These are phyloP conservation scores for Neophaeococcomyces aloes DNA, from an alignment of 2,329 filamentous ascomycete genomes.

Conservation along the genomic window DNA sequence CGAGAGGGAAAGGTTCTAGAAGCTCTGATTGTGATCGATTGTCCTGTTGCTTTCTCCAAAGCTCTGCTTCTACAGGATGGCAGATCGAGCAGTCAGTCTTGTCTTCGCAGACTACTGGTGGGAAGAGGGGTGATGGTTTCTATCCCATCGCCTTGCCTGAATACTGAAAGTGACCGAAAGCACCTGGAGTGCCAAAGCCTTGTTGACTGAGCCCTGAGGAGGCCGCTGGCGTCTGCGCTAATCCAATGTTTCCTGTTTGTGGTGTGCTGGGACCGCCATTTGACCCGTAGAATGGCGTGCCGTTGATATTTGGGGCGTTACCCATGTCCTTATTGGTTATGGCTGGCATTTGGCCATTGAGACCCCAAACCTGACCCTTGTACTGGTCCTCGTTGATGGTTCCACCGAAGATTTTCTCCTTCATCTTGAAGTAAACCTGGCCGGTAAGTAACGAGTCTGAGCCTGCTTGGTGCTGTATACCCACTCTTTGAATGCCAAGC, in stretches of 20 bases:
- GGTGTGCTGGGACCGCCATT: constrained; percentile 57
- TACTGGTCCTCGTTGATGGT: constrained; percentile 68
- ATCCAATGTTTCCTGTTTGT: constrained; percentile 44
- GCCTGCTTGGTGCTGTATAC: constrained; percentile 81
- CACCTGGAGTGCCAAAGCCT: constrained; percentile 61
- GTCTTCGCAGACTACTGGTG: background rate
- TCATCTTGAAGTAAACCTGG: constrained; percentile 88
- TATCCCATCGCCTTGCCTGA: constrained; percentile 18
- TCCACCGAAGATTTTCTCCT: constrained; percentile 75
- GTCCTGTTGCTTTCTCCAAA: no score
- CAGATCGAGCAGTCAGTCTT: no score
- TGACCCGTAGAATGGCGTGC: constrained; percentile 38
- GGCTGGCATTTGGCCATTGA: constrained; percentile 61
- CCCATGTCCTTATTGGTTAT: constrained; percentile 28
- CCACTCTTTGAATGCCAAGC: constrained; percentile 78
- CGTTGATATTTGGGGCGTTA: constrained; percentile 44
- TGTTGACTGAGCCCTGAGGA: constrained; percentile 30
- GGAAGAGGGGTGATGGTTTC: constrained; percentile 6
- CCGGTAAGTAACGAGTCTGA: constrained; percentile 90
- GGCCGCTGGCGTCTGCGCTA: constrained; percentile 37
- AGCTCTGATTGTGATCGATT: no score
- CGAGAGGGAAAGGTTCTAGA: no score
- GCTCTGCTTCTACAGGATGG: no score
- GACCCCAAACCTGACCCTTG: constrained; percentile 82
- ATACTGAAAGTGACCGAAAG: constrained; percentile 59